phyloP scores from a whole-genome alignment of 2,329 filamentous ascomycete species.

The Fusarium palustre region DNA sequence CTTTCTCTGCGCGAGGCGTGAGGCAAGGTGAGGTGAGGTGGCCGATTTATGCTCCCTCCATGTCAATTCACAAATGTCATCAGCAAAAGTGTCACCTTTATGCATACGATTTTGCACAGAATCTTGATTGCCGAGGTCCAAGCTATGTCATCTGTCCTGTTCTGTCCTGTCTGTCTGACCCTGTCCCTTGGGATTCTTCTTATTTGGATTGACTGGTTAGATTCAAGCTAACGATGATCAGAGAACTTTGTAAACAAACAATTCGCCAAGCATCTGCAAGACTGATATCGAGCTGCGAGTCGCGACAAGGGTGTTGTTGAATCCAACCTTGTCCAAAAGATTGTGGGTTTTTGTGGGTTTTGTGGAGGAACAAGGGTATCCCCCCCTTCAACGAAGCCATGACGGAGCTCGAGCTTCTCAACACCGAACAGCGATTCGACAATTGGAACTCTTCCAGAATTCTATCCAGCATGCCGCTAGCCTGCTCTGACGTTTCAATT shows the following conservation, averaged over 20 bases:
- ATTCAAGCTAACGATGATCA: constrained; percentile 15
- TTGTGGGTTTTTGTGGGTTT: constrained; percentile 32
- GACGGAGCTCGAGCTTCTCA: constrained; percentile 40
- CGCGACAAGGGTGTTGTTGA: constrained; percentile 28
- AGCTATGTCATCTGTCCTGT: background rate
- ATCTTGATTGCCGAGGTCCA: constrained; percentile 3
- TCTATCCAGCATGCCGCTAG: constrained; percentile 41
- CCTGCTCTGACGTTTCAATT: constrained; percentile 44
- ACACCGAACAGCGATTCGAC: constrained; percentile 43
- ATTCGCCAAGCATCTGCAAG: constrained; percentile 33
- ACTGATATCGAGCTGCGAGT: constrained; percentile 31
- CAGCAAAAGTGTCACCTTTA: background rate
- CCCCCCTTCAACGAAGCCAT: constrained; percentile 32
- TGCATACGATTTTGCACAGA: constrained; percentile 7
- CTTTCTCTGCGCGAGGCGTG: constrained; percentile 1
- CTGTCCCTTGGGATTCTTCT: background rate
- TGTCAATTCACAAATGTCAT: constrained; percentile 9
- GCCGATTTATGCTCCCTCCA: constrained; percentile 20
- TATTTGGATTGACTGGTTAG: background rate
- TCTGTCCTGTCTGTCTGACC: background rate
- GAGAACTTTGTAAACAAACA: constrained; percentile 19
- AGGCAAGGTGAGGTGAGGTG: constrained; percentile 11
- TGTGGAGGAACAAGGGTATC: constrained; percentile 40
- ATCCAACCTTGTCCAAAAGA: constrained; percentile 27
- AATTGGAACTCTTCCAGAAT: constrained; percentile 50